These are phyloP conservation scores for Parietichytrium sp. DNA, from an alignment of 108 stramenopile species.

Conservation along the genomic window DNA sequence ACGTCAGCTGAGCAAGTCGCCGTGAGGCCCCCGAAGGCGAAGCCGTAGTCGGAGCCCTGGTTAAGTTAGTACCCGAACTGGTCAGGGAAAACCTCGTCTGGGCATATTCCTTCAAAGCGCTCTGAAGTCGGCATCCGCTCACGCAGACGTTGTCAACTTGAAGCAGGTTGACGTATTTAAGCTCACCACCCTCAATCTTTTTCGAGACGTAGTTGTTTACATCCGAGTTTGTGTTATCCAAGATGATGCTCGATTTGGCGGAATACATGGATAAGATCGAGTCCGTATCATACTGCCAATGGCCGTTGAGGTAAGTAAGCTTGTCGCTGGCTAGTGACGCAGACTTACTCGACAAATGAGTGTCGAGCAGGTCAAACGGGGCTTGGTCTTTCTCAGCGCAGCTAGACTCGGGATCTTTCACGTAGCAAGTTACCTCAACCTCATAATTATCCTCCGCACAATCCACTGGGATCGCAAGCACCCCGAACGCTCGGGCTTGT, in stretches of 20 bases:
- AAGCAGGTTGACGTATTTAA: neutral
- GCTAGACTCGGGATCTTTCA: neutral
- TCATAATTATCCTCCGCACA: constrained; percentile 16
- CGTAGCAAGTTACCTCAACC: neutral
- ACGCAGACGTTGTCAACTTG: constrained; percentile 25
- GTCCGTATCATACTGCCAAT: neutral
- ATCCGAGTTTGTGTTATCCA: neutral
- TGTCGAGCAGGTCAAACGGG: neutral
- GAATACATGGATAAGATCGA: neutral
- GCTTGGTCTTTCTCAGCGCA: no score
- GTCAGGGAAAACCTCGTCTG: no score
- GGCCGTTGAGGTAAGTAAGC: neutral
- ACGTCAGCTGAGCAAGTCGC: no score
- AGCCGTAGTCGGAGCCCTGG: no score
- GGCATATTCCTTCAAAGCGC: no score
- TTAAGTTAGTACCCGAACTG: no score
- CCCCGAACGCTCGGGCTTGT: neutral
- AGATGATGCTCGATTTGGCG: neutral
- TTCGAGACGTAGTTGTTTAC: neutral
- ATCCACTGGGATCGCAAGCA: neutral
- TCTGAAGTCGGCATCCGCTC: neutral
- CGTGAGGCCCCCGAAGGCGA: no score
- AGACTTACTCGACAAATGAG: no score
- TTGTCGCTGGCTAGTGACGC: no score
- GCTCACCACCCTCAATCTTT: neutral